Evolutionary conservation across 2,329 filamentous ascomycete genomes (phyloP).

Genomic region (Elsinoe arachidis): DNA sequence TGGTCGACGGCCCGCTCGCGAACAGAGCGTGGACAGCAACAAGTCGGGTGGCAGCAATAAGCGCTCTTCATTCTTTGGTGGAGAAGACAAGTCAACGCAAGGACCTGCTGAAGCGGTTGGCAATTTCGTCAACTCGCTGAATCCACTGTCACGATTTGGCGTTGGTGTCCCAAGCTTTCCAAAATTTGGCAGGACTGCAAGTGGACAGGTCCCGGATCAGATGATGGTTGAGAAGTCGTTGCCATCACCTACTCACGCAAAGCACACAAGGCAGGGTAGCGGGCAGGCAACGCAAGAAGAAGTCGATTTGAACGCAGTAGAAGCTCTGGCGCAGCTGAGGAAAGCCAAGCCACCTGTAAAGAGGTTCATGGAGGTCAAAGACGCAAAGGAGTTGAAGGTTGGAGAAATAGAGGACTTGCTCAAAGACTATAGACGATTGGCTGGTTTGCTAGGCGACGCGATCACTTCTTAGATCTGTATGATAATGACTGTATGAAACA

Average conservation of each 20-base stretch:
- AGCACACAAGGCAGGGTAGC: constrained; percentile 20
- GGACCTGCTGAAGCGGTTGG: constrained; percentile 21
- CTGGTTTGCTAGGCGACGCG: constrained; percentile 35
- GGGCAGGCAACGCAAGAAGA: constrained; percentile 12
- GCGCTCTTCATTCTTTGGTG: constrained; percentile 42
- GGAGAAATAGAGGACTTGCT: constrained; percentile 41
- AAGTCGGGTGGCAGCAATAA: constrained; percentile 55
- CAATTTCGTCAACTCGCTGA: constrained; percentile 27
- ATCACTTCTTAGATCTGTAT: constrained; percentile 21
- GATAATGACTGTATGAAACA: background rate
- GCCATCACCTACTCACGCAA: constrained; percentile 14
- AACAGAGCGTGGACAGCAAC: constrained; percentile 68
- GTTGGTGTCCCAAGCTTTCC: constrained; percentile 25
- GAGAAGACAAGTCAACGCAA: constrained; percentile 8
- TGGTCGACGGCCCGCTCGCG: constrained; percentile 55
- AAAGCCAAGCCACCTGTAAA: constrained; percentile 40
- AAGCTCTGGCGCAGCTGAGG: constrained; percentile 36
- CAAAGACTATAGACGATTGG: constrained; percentile 32
- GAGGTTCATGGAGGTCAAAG: constrained; percentile 39
- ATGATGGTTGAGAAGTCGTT: background rate
- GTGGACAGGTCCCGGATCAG: constrained; percentile 16
- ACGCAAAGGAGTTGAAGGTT: constrained; percentile 37
- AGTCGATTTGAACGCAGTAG: constrained; percentile 31
- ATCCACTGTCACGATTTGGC: constrained; percentile 29
- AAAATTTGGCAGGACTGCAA: constrained; percentile 26